A percentile compares a stretch with the other conserved stretches of the same genome.
phyloP scores from a whole-genome alignment of 2,329 filamentous ascomycete genomes.

The Furcasterigmium furcatum region DNA sequence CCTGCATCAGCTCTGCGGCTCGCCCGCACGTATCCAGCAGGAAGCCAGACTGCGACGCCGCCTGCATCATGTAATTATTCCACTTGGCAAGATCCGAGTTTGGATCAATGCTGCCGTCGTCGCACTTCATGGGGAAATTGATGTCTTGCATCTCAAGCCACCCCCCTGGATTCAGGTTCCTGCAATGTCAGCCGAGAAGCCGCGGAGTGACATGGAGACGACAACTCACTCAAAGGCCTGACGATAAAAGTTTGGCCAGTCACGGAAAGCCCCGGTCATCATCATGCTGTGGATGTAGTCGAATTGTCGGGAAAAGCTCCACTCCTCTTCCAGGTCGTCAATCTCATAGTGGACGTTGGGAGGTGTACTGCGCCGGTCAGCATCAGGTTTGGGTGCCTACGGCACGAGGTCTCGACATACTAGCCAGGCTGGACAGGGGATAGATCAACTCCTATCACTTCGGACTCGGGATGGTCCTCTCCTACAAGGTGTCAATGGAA shows the following conservation, averaged over 20 bases:
- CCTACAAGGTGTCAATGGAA: constrained; percentile 19
- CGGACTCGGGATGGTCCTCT: constrained; percentile 31
- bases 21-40: constrained; percentile 20
- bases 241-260: constrained; percentile 20
- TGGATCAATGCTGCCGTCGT: constrained; percentile 20
- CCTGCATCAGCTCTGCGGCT: constrained; percentile 20
- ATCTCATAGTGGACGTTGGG: constrained; percentile 43
- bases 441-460: constrained; percentile 43
- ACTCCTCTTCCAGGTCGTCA: constrained; percentile 57
- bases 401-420: constrained; percentile 4
- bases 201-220: background rate
- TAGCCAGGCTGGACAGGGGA: constrained; percentile 39
- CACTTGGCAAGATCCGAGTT: constrained; percentile 20
- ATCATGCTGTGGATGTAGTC: constrained; percentile 31
- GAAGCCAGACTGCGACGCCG: constrained; percentile 19
- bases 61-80: constrained; percentile 24
- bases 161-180: constrained; percentile 27
- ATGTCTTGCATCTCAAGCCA: constrained; percentile 35
- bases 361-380: constrained; percentile 20
- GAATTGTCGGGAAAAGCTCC: constrained; percentile 31
- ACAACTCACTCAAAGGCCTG: constrained; percentile 15
- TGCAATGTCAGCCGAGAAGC: constrained; percentile 1
- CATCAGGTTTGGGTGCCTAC: background rate
- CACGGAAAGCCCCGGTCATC: constrained; percentile 22
- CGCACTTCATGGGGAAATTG: constrained; percentile 24